Evolutionary conservation across 352 stramenopile genomes (phyloP).

Genomic region (Phytophthora crassamura): DNA sequence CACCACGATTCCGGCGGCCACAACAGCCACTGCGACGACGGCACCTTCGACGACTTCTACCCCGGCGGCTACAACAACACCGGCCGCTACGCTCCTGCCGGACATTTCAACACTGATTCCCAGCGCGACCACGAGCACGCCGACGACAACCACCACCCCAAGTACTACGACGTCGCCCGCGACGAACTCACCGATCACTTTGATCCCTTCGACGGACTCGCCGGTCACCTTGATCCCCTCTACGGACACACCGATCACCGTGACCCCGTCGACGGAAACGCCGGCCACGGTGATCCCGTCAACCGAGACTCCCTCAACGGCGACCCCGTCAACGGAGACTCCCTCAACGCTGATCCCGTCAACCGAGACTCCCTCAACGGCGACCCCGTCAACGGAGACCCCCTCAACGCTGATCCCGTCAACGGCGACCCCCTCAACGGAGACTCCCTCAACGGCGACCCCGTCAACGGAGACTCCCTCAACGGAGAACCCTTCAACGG

Average conservation of each 20-base stretch:
- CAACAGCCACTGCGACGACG: slow-evolving; percentile 10
- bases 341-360: slow-evolving; percentile 8
- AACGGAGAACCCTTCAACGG: background rate
- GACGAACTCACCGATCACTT: background rate
- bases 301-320: too few relatives aligned
- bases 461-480: slow-evolving; percentile 1
- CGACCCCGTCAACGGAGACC: background rate
- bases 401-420: slow-evolving; percentile 13
- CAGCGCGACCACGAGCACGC: slow-evolving; percentile 4
- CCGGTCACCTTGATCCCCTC: slow-evolving; percentile 26
- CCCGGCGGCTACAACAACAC: slow-evolving; percentile 6
- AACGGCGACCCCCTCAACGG: slow-evolving; percentile 1
- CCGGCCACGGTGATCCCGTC: slow-evolving; percentile 17
- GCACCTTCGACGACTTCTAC: slow-evolving; percentile 21
- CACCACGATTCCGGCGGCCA: background rate
- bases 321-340: slow-evolving; percentile 1
- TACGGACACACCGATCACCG: slow-evolving; percentile 2
- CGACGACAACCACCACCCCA: background rate
- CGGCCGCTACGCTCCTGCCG: slow-evolving; percentile 5
- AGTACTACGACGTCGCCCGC: background rate
- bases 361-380: slow-evolving; percentile 14
- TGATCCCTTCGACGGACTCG: slow-evolving; percentile 13
- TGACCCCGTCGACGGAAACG: slow-evolving; percentile 6
- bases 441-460: background rate
- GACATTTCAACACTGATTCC: slow-evolving; percentile 20